These are phyloP conservation scores for Mycena albidolilacea DNA, from an alignment of 768 basidiomycete species.

Conservation along the genomic window DNA sequence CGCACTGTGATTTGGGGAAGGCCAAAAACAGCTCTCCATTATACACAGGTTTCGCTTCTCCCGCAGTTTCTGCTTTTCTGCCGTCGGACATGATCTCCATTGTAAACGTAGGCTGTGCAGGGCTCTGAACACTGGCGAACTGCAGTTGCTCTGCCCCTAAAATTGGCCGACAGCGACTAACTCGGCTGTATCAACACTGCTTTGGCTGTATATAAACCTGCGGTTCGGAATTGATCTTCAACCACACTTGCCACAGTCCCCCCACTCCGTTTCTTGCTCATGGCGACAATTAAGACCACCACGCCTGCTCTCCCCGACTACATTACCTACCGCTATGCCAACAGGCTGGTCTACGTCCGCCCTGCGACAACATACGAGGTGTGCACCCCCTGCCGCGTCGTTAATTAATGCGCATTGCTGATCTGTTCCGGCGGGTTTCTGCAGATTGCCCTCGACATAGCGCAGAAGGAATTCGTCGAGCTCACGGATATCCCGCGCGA, in stretches of 20 bases:
- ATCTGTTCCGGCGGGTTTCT: not conserved
- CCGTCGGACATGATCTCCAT: slow-evolving; percentile 22
- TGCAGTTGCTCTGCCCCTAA: not conserved
- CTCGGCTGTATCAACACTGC: slow-evolving; percentile 26
- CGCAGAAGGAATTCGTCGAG: slow-evolving; percentile 64
- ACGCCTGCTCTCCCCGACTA: slow-evolving; percentile 55
- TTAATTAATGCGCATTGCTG: not conserved
- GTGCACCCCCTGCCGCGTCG: slow-evolving; percentile 29
- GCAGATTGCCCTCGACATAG: slow-evolving; percentile 59
- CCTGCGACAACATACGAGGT: slow-evolving; percentile 62
- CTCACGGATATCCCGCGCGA: slow-evolving; percentile 55
- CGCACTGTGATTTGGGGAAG: not conserved
- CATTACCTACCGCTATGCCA: slow-evolving; percentile 63
- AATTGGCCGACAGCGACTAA: slow-evolving; percentile 7
- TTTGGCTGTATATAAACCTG: not conserved
- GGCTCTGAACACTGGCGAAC: not conserved
- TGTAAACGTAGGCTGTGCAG: slow-evolving; percentile 9
- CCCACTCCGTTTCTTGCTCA: slow-evolving; percentile 5
- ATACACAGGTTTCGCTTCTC: slow-evolving; percentile 10
- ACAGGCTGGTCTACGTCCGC: slow-evolving; percentile 66
- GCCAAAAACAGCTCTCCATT: slow-evolving; percentile 9
- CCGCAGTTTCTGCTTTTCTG: slow-evolving; percentile 7
- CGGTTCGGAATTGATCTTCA: not conserved
- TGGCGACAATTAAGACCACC: slow-evolving; percentile 40
- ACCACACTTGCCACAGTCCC: not conserved